Base-by-base conservation (phyloP, 1,284 basidiomycete genomes). In the Ganoderma lingzhi region DNA sequence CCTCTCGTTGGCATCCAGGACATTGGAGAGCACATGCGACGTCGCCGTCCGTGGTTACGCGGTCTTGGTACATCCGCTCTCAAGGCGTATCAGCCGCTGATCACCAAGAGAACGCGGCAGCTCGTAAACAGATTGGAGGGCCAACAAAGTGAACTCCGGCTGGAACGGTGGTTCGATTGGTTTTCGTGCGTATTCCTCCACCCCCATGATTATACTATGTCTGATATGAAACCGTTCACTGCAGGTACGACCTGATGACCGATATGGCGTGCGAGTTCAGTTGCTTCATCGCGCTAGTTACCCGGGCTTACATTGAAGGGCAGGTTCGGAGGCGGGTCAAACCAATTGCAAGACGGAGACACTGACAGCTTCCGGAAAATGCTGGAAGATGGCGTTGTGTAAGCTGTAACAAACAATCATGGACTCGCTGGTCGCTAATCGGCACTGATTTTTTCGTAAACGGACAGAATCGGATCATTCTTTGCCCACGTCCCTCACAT, bases 161-260 rank as follows among this genome's bases (percentile, higher is more conserved):
- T 66, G 6, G 61, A 60, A 4, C n/a, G 35, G 28, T 66, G 65
- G 65, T 66, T 66, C 45, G 51, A 62, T 19, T 35, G 32, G 14
- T 62, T 66, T 53, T 37, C 60, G 65, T 66, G 51, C 42, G 65
- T 23, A 23, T 9, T n/a, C 19, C 8, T 30, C 12, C 15, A 12
- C 45, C 6, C n/a, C 9, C 19, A 0, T 41, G 45, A 5, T 14
- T 10, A 15, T 1, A 1, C 4, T 8, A 28, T 12, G 23, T 48
- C 45, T 48, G 45, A 48, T 23, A 17, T n/a, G 6, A 2, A n/a
- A 6, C 4, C n/a, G 4, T 48, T 23, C 19, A n/a, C 19, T 9
- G n/a, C n/a, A 72, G 89, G 58, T 88, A 86, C 67, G 89, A 90
- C 74, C 85, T 90, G 68, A 89, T 90, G 88, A 86, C 86, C 32